Evolutionary conservation across 202 grass and related monocot genomes (phyloP).

Genomic region (Carex sylvatica): DNA sequence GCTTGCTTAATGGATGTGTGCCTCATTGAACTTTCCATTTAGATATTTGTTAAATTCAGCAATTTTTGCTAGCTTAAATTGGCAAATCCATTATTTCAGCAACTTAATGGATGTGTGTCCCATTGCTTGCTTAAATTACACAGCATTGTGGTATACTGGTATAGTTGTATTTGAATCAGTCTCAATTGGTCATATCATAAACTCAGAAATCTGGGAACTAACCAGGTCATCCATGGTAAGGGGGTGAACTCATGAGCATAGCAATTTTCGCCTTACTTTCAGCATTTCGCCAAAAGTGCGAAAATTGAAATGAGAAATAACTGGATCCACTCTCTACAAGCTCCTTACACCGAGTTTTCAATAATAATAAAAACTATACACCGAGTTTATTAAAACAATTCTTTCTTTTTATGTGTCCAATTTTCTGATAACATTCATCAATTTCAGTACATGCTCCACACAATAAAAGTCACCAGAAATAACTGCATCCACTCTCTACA

Average conservation of each 20-base stretch:
- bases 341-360: not conserved
- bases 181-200: not conserved
- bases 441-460: not conserved
- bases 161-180: not conserved
- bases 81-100: no score
- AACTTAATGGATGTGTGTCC: no score
- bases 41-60: no score
- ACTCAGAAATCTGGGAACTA: not conserved
- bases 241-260: not conserved
- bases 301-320: no score
- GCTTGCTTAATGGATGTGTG: no score
- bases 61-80: no score
- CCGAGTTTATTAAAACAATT: not conserved
- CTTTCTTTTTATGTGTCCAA: not conserved
- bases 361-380: no score
- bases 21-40: no score
- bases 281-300: no score
- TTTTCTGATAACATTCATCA: not conserved
- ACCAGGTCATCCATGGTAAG: not conserved
- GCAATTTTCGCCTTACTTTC: no score
- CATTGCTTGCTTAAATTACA: no score
- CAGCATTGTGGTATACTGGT: not conserved
- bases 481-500: not conserved
- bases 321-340: not conserved
- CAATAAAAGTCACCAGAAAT: not conserved